Conservation (phyloP, 1,284 basidiomycete genomes). For the Prillingera fragicola region DNA sequence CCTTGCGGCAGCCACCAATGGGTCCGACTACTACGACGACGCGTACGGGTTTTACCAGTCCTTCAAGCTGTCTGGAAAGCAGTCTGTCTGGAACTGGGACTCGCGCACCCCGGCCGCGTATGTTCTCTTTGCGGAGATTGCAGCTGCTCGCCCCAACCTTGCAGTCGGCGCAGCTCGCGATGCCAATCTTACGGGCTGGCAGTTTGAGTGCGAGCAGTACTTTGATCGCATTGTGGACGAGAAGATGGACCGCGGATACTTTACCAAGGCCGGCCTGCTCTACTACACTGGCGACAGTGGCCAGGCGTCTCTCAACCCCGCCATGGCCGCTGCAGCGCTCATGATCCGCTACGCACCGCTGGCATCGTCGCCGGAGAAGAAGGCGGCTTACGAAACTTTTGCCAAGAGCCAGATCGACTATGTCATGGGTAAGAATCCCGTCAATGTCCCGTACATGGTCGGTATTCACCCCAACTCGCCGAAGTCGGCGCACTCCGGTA, state of each 20-base stretch:
- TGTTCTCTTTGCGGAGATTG: constrained; percentile 58
- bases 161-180: constrained; percentile 54
- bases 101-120: constrained; percentile 68
- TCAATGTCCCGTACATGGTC: constrained; percentile 59
- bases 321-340: constrained; percentile 77
- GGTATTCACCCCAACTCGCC: constrained; percentile 85
- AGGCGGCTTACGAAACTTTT: constrained; percentile 52
- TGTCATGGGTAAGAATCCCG: constrained; percentile 75
- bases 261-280: constrained; percentile 68
- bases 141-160: constrained; percentile 53
- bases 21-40: constrained; percentile 57
- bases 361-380: constrained; percentile 59
- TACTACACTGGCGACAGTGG: constrained; percentile 76
- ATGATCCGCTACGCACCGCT: constrained; percentile 69
- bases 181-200: constrained; percentile 61
- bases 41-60: constrained; percentile 61
- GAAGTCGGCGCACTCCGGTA: constrained; percentile 77
- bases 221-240: constrained; percentile 64
- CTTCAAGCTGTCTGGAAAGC: constrained; percentile 55
- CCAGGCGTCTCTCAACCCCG: constrained; percentile 72
- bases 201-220: constrained; percentile 64
- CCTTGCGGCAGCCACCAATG: constrained; percentile 66
- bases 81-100: constrained; percentile 83
- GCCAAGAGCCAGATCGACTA: constrained; percentile 63
- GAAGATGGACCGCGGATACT: constrained; percentile 53